Conservation (phyloP, 768 basidiomycete genomes). For the Pisolithus albus region DNA sequence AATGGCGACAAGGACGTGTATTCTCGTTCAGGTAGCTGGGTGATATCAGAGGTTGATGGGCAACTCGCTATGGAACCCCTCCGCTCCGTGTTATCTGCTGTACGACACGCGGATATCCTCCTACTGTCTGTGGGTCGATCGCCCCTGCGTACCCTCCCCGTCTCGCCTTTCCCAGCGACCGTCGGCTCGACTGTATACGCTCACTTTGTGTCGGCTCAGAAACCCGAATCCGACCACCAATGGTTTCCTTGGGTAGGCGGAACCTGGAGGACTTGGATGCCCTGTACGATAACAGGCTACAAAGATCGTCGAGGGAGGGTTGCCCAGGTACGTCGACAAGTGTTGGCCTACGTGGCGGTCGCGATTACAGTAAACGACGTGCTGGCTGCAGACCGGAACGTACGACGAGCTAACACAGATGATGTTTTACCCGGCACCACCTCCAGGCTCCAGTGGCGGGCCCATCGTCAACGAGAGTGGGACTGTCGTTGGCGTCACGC, state of each 20-base stretch:
- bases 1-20: not conserved
- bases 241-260: conserved; percentile 50
- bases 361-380: not conserved
- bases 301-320: conserved; percentile 53
- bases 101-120: conserved; percentile 53
- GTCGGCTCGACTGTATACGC: conserved; percentile 40
- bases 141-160: conserved; percentile 42
- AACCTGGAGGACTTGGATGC: conserved; percentile 48
- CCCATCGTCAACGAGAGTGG: conserved; percentile 59
- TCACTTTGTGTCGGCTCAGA: conserved; percentile 41
- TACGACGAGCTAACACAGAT: conserved; percentile 57
- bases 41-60: conserved; percentile 4
- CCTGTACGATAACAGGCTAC: conserved; percentile 49
- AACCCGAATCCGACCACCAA: conserved; percentile 33
- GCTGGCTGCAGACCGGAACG: conserved; percentile 50
- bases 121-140: conserved; percentile 31
- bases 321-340: conserved; percentile 37
- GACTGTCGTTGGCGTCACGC: conserved; percentile 57
- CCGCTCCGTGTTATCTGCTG: conserved; percentile 43
- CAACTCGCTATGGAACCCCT: conserved; percentile 32
- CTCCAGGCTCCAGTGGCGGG: conserved; percentile 62
- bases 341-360: not conserved
- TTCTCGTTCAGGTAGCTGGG: conserved; percentile 1
- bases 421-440: conserved; percentile 47
- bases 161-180: conserved; percentile 56